Percentiles rank a stretch among this genome's conserved stretches.
Evolutionary conservation across 2,329 filamentous ascomycete genomes (phyloP).

Genomic region (Trichothecium sympodiale): DNA sequence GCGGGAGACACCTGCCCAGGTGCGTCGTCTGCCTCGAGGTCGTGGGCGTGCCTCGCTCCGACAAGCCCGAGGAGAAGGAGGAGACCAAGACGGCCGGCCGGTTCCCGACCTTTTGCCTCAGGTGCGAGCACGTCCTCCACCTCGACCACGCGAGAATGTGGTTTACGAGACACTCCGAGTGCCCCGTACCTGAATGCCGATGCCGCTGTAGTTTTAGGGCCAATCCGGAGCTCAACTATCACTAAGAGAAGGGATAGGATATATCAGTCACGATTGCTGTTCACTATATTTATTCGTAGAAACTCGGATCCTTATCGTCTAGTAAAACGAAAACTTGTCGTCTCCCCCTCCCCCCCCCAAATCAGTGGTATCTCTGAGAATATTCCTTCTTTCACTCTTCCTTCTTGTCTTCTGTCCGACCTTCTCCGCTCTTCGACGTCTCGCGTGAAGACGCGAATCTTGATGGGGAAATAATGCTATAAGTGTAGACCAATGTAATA

Average conservation of each 20-base stretch:
- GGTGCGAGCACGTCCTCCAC: slow-evolving; percentile 58
- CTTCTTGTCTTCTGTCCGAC: too few relatives aligned
- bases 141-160: slow-evolving; percentile 56
- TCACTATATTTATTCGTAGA: too few relatives aligned
- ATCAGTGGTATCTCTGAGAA: background rate
- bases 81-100: slow-evolving; percentile 38
- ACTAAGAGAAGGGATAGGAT: too few relatives aligned
- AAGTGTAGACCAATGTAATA: too few relatives aligned
- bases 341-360: background rate
- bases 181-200: slow-evolving; percentile 57
- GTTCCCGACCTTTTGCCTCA: slow-evolving; percentile 59
- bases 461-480: too few relatives aligned
- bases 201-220: slow-evolving; percentile 53
- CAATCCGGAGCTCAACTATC: slow-evolving; percentile 47
- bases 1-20: slow-evolving; percentile 54
- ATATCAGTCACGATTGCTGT: too few relatives aligned
- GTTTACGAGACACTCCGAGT: slow-evolving; percentile 55
- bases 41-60: slow-evolving; percentile 52
- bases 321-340: background rate
- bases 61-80: slow-evolving; percentile 39
- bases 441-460: too few relatives aligned
- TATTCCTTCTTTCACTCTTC: too few relatives aligned
- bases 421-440: too few relatives aligned
- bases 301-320: too few relatives aligned
- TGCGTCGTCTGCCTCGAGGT: slow-evolving; percentile 59